Percentiles rank a stretch among this genome's conserved stretches.
Conservation (phyloP, 2,329 filamentous ascomycete species). For the Beauveria asiatica region DNA sequence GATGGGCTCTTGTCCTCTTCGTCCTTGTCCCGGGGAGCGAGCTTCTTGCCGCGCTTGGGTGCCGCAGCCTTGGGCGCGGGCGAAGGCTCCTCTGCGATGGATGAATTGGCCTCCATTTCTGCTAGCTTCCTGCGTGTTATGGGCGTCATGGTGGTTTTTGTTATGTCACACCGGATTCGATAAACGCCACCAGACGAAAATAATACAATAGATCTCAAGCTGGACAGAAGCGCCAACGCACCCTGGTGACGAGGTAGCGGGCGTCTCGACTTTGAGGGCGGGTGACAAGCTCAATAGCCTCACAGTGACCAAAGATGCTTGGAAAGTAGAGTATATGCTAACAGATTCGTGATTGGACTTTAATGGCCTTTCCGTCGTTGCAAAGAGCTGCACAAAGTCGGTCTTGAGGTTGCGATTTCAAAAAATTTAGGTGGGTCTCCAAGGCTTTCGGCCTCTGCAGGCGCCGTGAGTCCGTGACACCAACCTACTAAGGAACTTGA, state of each 20-base stretch:
- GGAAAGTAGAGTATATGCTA: neutral
- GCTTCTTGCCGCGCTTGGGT: conserved; percentile 20
- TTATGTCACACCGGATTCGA: neutral
- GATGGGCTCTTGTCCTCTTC: neutral
- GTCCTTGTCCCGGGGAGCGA: conserved; percentile 26
- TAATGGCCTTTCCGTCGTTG: neutral
- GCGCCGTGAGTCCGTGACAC: conserved; percentile 2
- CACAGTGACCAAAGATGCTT: neutral
- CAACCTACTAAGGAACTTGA: neutral
- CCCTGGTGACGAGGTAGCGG: neutral
- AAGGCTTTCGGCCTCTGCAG: conserved; percentile 1
- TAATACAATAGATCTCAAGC: neutral
- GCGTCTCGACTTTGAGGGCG: too few relatives aligned
- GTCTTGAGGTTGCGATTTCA: conserved; percentile 9
- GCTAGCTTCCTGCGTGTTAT: conserved; percentile 10
- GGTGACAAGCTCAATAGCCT: neutral
- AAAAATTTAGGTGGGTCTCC: conserved; percentile 13
- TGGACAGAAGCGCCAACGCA: neutral
- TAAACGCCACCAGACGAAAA: neutral
- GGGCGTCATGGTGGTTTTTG: conserved; percentile 4
- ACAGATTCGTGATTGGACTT: neutral
- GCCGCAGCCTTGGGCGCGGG: conserved; percentile 12
- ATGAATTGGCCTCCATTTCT: conserved; percentile 13
- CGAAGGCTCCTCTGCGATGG: conserved; percentile 11
- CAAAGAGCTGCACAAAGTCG: neutral